These are phyloP conservation scores for Articulospora tetracladia DNA, from an alignment of 495 filamentous ascomycete species.

Conservation along the genomic window DNA sequence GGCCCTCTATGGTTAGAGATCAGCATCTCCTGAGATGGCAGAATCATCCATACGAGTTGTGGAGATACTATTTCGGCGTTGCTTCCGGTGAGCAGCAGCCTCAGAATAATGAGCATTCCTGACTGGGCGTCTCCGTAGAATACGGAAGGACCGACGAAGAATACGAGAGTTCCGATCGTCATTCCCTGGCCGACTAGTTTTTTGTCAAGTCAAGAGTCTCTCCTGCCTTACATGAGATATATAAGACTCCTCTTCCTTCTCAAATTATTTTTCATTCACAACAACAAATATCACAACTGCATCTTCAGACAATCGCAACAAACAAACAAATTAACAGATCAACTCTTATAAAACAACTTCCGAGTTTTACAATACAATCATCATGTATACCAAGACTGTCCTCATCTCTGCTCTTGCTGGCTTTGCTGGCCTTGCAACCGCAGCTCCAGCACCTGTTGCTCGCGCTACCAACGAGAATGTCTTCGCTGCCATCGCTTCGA, in stretches of 20 bases:
- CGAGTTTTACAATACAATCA: neutral
- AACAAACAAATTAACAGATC: neutral
- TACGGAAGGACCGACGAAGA: neutral
- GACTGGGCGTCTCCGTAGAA: neutral
- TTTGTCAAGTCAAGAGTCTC: neutral
- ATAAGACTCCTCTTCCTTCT: neutral
- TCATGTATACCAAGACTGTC: slow-evolving; percentile 13
- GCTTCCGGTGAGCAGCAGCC: neutral
- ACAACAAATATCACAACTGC: slow-evolving; percentile 1
- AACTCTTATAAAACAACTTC: too few relatives aligned
- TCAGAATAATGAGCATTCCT: neutral
- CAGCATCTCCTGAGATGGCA: neutral
- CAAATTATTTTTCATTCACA: neutral
- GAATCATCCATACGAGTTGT: neutral
- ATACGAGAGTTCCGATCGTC: neutral
- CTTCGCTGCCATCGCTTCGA: slow-evolving; percentile 4
- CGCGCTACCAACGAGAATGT: neutral
- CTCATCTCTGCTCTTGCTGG: slow-evolving; percentile 9
- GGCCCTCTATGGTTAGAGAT: neutral
- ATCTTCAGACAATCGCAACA: neutral
- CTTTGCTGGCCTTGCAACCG: slow-evolving; percentile 7
- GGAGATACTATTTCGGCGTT: neutral
- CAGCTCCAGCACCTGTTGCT: slow-evolving; percentile 1
- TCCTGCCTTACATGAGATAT: neutral
- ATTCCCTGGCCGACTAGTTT: neutral